Percentiles rank a stretch among this genome's conserved stretches.
phyloP scores from a whole-genome alignment of 192 early-diverging fungal genomes.

The Mortierella hygrophila region DNA sequence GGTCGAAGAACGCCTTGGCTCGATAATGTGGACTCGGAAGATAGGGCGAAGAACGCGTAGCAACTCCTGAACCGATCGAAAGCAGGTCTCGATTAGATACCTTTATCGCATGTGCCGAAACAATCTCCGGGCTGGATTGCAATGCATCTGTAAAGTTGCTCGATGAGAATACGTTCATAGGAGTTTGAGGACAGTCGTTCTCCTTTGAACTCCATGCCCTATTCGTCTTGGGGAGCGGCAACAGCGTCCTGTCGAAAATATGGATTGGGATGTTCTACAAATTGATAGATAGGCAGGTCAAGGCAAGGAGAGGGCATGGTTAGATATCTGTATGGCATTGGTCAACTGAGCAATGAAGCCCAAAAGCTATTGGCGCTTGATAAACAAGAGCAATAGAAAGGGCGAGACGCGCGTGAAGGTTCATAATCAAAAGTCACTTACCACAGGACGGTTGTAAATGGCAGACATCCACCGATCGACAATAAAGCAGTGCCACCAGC shows the following conservation, averaged over 20 bases:
- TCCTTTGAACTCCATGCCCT: not conserved
- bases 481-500: conserved; percentile 58
- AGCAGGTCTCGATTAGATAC: not conserved
- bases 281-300: not conserved
- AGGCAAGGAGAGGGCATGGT: not conserved
- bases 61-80: conserved; percentile 12
- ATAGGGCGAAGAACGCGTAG: not conserved
- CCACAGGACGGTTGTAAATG: conserved; percentile 32
- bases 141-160: not conserved
- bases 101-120: not conserved
- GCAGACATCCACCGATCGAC: conserved; percentile 57
- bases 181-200: not conserved
- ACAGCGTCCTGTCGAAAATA: conserved; percentile 48
- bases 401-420: no score
- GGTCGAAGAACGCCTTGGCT: conserved; percentile 42
- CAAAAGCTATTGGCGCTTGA: not conserved
- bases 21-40: conserved; percentile 41
- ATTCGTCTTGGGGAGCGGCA: conserved; percentile 28
- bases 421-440: not conserved
- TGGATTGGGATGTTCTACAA: conserved; percentile 47
- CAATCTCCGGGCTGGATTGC: not conserved
- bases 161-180: not conserved
- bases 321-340: no score
- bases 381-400: not conserved
- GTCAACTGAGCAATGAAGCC: not conserved